Percentiles rank a stretch among this genome's conserved stretches.
phyloP scores from a whole-genome alignment of 2,329 filamentous ascomycete species.

The Hortaea sp. region DNA sequence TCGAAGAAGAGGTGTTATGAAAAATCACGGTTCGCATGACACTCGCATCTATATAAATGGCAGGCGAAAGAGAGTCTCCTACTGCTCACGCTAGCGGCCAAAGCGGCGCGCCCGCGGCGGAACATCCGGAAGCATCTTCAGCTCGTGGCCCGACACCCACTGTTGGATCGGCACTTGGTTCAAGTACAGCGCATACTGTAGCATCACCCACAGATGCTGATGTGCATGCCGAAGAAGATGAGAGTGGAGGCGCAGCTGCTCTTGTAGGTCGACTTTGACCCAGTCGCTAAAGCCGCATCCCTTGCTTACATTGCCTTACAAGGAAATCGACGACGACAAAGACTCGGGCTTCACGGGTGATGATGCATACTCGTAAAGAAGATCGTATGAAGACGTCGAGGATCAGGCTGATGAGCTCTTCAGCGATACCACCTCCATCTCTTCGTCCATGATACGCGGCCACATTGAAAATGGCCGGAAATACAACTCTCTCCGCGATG shows the following conservation, averaged over 20 bases:
- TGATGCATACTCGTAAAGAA: constrained; percentile 5
- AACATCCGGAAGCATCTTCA: too few relatives aligned
- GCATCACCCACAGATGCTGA: neutral
- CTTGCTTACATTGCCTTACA: too few relatives aligned
- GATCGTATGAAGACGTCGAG: too few relatives aligned
- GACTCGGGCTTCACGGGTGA: constrained; percentile 9
- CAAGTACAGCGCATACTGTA: neutral
- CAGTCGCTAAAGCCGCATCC: too few relatives aligned
- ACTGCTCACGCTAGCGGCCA: too few relatives aligned
- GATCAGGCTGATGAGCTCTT: neutral
- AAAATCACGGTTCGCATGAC: too few relatives aligned
- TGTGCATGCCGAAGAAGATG: neutral
- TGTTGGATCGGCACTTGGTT: too few relatives aligned
- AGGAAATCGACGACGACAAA: constrained; percentile 1
- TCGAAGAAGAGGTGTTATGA: too few relatives aligned
- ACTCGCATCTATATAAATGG: too few relatives aligned
- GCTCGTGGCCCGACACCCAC: too few relatives aligned
- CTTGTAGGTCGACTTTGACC: neutral
- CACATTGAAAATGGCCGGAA: constrained; percentile 12
- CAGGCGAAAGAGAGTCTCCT: too few relatives aligned
- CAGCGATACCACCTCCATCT: constrained; percentile 8
- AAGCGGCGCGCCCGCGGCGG: too few relatives aligned
- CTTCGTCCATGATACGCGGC: constrained; percentile 7
- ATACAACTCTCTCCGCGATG: constrained; percentile 8
- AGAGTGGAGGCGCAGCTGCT: neutral